Conservation (phyloP, 352 stramenopile species). For the Pythium coloratum region DNA sequence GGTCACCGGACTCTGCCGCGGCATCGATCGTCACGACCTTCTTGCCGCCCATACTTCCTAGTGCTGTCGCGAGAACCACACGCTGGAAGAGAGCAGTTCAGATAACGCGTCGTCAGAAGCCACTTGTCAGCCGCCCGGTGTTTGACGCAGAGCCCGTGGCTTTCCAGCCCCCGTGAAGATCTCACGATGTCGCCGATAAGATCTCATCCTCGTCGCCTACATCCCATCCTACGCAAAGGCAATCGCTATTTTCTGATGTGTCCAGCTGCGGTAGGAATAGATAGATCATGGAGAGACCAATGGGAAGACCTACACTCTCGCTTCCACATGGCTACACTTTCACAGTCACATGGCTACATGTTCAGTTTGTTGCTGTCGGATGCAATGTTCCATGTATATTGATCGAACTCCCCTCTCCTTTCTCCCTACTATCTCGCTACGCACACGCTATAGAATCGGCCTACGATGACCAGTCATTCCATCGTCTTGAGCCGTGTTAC, state of each 20-base stretch:
- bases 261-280: neutral
- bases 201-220: constrained; percentile 1
- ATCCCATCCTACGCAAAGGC: neutral
- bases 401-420: neutral
- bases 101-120: neutral
- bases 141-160: neutral
- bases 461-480: neutral
- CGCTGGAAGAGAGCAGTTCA: constrained; percentile 1
- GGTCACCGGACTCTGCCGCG: constrained; percentile 46
- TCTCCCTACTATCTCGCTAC: neutral
- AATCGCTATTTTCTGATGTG: neutral
- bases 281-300: too few species aligned
- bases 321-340: neutral
- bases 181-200: neutral
- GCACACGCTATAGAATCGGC: too few species aligned
- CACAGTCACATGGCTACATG: too few species aligned
- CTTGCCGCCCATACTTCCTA: constrained; percentile 27
- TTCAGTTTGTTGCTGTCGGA: too few species aligned
- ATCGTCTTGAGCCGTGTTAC: neutral
- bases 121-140: neutral
- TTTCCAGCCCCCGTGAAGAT: neutral
- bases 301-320: neutral
- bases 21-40: constrained; percentile 57
- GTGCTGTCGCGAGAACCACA: neutral
- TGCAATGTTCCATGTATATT: neutral